Evolutionary conservation across 176 grass and related monocot species (phyloP), one percentile per base, ranked within the genome.

Genomic region (Oryza punctata): DNA sequence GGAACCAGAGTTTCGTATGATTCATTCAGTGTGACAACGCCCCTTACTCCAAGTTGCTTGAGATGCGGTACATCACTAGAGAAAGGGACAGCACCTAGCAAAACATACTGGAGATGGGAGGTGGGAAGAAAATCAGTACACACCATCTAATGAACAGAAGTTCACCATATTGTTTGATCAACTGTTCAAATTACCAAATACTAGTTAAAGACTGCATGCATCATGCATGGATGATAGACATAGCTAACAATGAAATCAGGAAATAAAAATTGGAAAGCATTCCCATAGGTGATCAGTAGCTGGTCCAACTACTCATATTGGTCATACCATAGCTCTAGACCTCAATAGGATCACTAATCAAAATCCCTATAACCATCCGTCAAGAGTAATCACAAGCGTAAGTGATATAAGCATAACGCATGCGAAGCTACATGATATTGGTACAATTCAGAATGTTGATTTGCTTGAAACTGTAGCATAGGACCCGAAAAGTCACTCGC

Each of bases 71-170:
- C 90, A 85, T 96, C 90, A 21, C 82, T 96, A 12, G 90, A 86
- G 81, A 96, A 96, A 0, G 93, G 93, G 70, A 96, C 90, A 54
- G 93, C 93, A 72, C 93, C 93, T 49, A 96, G 83, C 66, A 96
- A 83, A 84, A 96, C 63, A 82, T 86, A 89, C 90, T 96, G 69
- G 26, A 69, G 69, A 86, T 47, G 43, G 43, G 32, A 87, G 24
- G 4, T 12, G 18, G 66, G 57, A 76, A 57, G 29, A 54, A 67
- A 64, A 70, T 47, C 54, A 85, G 75, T 12, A 14, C 13, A 46
- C 32, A 12, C 11, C 38, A 28, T 64, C 12, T 37, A 65, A 21
- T 70, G 46, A 26, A 41, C 35, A 70, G 1, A 43, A 70, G 24
- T 21, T 64, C 35, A 44, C 3, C 12, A 78, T 63, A 27, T 63